These are phyloP conservation scores for Teratosphaeria nubilosa DNA, from an alignment of 2,329 filamentous ascomycete genomes.

Conservation along the genomic window DNA sequence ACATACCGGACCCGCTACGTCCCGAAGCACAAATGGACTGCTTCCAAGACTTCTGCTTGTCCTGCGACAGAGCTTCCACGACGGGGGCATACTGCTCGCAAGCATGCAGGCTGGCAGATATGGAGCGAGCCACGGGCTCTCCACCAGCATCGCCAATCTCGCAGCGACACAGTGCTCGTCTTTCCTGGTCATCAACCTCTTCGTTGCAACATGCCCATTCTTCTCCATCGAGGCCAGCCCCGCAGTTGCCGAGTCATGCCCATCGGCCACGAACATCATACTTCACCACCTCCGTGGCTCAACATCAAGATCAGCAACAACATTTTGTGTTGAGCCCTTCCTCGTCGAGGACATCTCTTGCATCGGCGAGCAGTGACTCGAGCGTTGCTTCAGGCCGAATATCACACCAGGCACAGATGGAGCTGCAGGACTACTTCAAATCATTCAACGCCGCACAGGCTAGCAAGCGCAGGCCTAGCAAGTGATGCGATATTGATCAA, in stretches of 20 bases:
- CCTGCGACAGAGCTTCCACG: constrained; percentile 81
- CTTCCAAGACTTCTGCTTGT: constrained; percentile 87
- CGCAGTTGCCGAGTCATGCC: constrained; percentile 1
- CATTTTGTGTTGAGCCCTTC: constrained; percentile 45
- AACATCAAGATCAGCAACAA: constrained; percentile 9
- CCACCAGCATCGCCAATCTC: constrained; percentile 25
- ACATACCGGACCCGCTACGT: neutral
- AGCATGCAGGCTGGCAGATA: constrained; percentile 76
- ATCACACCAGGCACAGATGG: constrained; percentile 57
- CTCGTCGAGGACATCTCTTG: constrained; percentile 74
- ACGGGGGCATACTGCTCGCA: constrained; percentile 84
- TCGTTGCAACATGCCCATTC: constrained; percentile 5
- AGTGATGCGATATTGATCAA: neutral
- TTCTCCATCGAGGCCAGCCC: constrained; percentile 33
- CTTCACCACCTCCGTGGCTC: constrained; percentile 13
- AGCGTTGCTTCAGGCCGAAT: constrained; percentile 47
- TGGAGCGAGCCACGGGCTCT: constrained; percentile 53
- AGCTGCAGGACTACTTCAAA: constrained; percentile 75
- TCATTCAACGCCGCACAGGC: constrained; percentile 76
- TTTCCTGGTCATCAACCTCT: constrained; percentile 1
- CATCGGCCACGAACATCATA: constrained; percentile 4
- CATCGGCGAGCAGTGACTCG: constrained; percentile 58
- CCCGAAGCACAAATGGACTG: constrained; percentile 43
- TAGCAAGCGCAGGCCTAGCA: constrained; percentile 32
- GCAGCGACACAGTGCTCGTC: constrained; percentile 26